Evolutionary conservation across 305 asterid species (phyloP), one percentile per base, ranked within the genome.

Genomic region (Caryopteris hybrid): DNA sequence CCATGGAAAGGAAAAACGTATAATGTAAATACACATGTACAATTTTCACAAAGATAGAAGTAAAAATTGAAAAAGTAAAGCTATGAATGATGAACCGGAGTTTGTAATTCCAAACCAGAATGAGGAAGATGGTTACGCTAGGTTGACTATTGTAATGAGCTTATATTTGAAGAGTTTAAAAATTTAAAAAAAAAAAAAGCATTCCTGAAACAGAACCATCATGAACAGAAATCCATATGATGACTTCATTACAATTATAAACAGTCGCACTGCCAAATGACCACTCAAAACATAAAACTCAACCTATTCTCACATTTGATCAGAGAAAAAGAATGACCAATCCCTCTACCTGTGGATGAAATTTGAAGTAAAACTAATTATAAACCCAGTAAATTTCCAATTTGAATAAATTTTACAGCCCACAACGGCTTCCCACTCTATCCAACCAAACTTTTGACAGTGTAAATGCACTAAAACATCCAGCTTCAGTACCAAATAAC

Each of bases 41-140:
- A 50, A 20, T 54, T 27, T 64, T 70, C 62, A 54, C 61, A 70
- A 46, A 66, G 20, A 36, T 33, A 58, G 65, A 38, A 43, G 36
- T 16, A 21, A 48, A n/a, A n/a, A n/a, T n/a, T n/a, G n/a, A n/a
- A n/a, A n/a, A n/a, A n/a, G n/a, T n/a, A n/a, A n/a, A n/a, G n/a
- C n/a, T n/a, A n/a, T n/a, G n/a, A n/a, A n/a, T n/a, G n/a, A n/a
- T n/a, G n/a, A 57, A 11, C 36, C 11, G 52, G 34, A 45, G 12
- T n/a, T n/a, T n/a, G n/a, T n/a, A n/a, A n/a, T n/a, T n/a, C n/a
- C n/a, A n/a, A n/a, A n/a, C n/a, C n/a, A n/a, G 66, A 60, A 76
- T 65, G 41, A 33, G 56, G 38, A 53, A 29, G 21, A 36, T 8
- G 41, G 10, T 36, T 36, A 36, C 41, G 11, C 7, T 36, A 33